phyloP scores from a whole-genome alignment of 2,329 filamentous ascomycete genomes.

The Lachnellula occidentalis region DNA sequence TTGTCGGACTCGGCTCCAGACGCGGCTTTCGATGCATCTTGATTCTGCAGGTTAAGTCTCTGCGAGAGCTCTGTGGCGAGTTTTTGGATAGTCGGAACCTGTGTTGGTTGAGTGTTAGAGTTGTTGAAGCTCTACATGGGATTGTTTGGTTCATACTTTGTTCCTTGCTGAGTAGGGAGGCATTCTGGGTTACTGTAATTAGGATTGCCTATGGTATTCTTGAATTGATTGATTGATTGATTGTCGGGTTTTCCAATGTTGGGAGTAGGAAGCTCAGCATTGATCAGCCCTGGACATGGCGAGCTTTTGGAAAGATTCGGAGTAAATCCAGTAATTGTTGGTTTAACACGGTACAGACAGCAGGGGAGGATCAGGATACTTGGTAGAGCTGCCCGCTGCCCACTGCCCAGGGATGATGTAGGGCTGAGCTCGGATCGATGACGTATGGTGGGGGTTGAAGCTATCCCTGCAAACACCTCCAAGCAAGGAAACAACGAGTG shows the following conservation, averaged over 20 bases:
- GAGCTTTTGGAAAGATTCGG: neutral
- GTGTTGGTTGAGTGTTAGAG: neutral
- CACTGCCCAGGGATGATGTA: neutral
- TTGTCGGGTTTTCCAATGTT: neutral
- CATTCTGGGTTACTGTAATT: conserved; percentile 6
- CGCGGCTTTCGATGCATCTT: conserved; percentile 19
- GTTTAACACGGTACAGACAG: no score
- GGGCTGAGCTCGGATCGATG: neutral
- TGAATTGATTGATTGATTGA: neutral
- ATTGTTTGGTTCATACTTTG: conserved; percentile 9
- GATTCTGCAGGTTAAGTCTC: conserved; percentile 17
- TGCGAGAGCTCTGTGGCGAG: conserved; percentile 17
- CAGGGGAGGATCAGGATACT: no score
- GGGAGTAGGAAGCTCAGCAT: neutral
- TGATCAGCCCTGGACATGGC: neutral
- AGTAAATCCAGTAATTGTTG: no score
- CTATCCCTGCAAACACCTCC: neutral
- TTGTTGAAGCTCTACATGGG: neutral
- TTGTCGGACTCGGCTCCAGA: conserved; percentile 17
- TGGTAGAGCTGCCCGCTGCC: no score
- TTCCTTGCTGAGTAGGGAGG: conserved; percentile 19
- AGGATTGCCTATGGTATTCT: neutral
- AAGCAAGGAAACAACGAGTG: neutral
- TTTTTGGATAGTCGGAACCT: conserved; percentile 21
- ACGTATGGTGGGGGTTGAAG: neutral